Conservation (phyloP, 2,329 filamentous ascomycete species). For the Neofusicoccum umdonicola region DNA sequence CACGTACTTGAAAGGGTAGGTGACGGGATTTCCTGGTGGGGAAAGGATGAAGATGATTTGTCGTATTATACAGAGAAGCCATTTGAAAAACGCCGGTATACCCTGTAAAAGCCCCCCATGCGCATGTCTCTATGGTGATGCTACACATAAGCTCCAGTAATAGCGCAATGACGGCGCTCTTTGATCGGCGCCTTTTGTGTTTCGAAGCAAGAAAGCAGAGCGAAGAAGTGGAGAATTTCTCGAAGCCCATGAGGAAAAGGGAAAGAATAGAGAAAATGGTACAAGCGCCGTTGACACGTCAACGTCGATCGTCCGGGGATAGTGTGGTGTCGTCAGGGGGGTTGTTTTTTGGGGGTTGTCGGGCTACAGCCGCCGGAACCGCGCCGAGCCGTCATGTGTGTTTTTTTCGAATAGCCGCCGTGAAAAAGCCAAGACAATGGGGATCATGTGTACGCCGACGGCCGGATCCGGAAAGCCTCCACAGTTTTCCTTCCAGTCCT, state of each 20-base stretch:
- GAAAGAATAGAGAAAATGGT: background rate
- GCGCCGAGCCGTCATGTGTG: background rate
- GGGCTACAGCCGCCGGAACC: slow-evolving; percentile 9
- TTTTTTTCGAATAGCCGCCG: slow-evolving; percentile 6
- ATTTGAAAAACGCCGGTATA: background rate
- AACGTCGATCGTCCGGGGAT: slow-evolving; percentile 5
- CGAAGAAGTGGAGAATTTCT: background rate
- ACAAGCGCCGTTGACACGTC: slow-evolving; percentile 13
- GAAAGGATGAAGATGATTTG: background rate
- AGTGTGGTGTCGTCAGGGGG: slow-evolving; percentile 5
- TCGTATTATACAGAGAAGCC: background rate
- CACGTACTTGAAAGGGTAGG: background rate
- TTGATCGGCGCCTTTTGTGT: background rate
- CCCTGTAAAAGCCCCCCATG: background rate
- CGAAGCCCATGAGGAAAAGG: background rate
- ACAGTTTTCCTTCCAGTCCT: background rate
- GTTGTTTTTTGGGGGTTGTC: background rate
- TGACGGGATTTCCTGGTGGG: background rate
- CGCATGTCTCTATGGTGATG: slow-evolving; percentile 1
- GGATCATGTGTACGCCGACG: slow-evolving; percentile 6
- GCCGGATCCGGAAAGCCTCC: background rate
- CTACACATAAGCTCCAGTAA: background rate
- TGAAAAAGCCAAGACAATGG: background rate
- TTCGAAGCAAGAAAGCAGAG: background rate
- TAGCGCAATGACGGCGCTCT: background rate